phyloP scores from a whole-genome alignment of 371 early-diverging fungal genomes.

The Mortierella sp. region DNA sequence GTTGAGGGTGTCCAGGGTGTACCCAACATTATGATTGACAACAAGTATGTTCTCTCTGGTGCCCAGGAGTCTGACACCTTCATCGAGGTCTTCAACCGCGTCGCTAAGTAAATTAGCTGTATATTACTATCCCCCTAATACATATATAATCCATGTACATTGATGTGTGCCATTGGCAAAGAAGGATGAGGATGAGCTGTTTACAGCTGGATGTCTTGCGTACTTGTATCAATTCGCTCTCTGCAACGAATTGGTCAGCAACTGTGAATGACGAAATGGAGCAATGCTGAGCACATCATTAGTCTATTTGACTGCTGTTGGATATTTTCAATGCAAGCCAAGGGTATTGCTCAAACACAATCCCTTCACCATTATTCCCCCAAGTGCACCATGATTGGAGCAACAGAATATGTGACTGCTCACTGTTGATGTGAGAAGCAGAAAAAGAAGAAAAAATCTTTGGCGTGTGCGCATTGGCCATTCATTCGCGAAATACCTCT shows the following conservation, averaged over 20 bases:
- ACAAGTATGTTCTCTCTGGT: conserved; percentile 77
- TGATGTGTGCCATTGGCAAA: background rate
- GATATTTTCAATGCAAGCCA: background rate
- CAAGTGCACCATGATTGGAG: too few species aligned
- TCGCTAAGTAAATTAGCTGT: background rate
- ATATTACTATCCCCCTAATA: background rate
- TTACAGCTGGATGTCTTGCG: background rate
- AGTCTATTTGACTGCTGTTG: background rate
- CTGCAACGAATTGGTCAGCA: background rate
- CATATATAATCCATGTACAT: background rate
- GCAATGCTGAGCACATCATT: background rate
- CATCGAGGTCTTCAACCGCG: conserved; percentile 63
- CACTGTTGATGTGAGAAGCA: too few species aligned
- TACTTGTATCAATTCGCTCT: background rate
- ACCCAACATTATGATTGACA: conserved; percentile 74
- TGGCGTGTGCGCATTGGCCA: background rate
- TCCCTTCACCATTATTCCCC: too few species aligned
- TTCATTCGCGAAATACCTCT: background rate
- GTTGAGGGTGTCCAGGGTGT: conserved; percentile 73
- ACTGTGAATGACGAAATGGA: background rate
- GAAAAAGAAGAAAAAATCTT: background rate
- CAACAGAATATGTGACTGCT: too few species aligned
- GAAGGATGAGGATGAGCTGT: background rate
- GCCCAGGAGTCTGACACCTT: conserved; percentile 77
- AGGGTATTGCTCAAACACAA: background rate